Percentiles rank a stretch among this genome's conserved stretches.
phyloP scores from a whole-genome alignment of 441 rosid species.

The Cnidoscolus chayamansa region DNA sequence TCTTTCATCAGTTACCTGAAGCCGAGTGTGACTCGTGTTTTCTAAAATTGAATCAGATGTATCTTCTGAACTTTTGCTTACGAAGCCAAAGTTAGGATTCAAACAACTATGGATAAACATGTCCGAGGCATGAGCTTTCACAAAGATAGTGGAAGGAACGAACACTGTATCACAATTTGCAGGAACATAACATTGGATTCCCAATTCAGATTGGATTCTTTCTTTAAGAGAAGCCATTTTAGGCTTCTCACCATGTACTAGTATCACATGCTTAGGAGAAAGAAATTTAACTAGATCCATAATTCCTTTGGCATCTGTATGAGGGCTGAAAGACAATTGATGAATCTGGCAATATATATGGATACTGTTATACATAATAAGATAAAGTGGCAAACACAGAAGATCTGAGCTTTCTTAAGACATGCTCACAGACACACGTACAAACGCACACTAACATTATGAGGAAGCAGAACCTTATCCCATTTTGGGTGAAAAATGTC shows the following conservation, averaged over 20 bases:
- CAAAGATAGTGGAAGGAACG: slow-evolving; percentile 53
- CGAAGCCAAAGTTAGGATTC: slow-evolving; percentile 68
- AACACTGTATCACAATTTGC: slow-evolving; percentile 67
- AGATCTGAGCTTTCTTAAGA: background rate
- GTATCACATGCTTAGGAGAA: slow-evolving; percentile 70
- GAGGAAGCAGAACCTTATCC: background rate
- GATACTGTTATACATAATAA: background rate
- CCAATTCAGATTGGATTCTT: slow-evolving; percentile 64
- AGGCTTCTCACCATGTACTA: slow-evolving; percentile 92
- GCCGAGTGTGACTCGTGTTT: slow-evolving; percentile 13
- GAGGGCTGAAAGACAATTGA: slow-evolving; percentile 92
- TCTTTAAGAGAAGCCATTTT: slow-evolving; percentile 73
- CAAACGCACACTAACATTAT: background rate
- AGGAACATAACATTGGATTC: slow-evolving; percentile 64
- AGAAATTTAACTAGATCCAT: slow-evolving; percentile 89
- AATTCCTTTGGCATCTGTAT: slow-evolving; percentile 86
- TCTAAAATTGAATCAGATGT: slow-evolving; percentile 30
- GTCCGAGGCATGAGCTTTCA: slow-evolving; percentile 65
- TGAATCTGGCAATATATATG: slow-evolving; percentile 55
- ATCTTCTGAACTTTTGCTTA: slow-evolving; percentile 25
- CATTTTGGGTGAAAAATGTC: background rate
- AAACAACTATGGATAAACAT: slow-evolving; percentile 54
- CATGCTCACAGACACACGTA: background rate
- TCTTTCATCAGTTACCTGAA: slow-evolving; percentile 63
- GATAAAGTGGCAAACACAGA: background rate